phyloP scores from a whole-genome alignment of 345 rosid species.

The Camelina sativa region DNA sequence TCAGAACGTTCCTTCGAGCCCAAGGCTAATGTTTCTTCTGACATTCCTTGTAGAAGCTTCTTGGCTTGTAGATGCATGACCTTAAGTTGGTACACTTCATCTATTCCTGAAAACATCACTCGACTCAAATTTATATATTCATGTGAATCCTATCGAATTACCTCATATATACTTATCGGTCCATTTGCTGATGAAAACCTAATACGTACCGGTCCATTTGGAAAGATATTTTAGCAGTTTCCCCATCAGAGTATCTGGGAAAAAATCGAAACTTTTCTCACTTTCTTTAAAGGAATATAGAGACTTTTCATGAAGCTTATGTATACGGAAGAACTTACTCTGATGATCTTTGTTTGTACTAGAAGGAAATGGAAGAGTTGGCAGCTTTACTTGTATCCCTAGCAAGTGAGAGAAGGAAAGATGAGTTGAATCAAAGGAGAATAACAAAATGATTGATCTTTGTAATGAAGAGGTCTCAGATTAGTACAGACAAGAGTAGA shows the following conservation, averaged over 20 bases:
- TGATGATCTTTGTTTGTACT: conserved; percentile 25
- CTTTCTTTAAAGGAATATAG: background rate
- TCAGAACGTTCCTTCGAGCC: conserved; percentile 34
- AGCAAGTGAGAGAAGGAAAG: conserved; percentile 11
- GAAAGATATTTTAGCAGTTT: conserved; percentile 28
- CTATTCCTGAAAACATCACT: conserved; percentile 32
- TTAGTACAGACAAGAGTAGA: conserved; percentile 40
- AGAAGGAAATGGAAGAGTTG: conserved; percentile 38
- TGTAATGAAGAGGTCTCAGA: conserved; percentile 12
- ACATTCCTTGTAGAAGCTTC: conserved; percentile 36
- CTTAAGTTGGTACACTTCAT: conserved; percentile 36
- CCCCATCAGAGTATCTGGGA: conserved; percentile 22
- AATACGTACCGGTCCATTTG: conserved; percentile 36
- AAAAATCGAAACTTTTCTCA: background rate
- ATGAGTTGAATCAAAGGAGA: background rate
- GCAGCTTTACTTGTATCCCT: conserved; percentile 42
- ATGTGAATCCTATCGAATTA: background rate
- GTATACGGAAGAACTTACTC: conserved; percentile 31
- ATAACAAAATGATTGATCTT: conserved; percentile 5
- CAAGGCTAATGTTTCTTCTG: conserved; percentile 34
- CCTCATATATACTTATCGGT: background rate
- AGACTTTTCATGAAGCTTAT: background rate
- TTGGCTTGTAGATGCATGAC: conserved; percentile 40
- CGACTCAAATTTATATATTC: background rate
- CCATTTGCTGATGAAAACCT: too few relatives aligned